Percentiles rank a stretch among this genome's conserved stretches.
phyloP scores from a whole-genome alignment of 352 stramenopile genomes.

The Phytophthora litchii region DNA sequence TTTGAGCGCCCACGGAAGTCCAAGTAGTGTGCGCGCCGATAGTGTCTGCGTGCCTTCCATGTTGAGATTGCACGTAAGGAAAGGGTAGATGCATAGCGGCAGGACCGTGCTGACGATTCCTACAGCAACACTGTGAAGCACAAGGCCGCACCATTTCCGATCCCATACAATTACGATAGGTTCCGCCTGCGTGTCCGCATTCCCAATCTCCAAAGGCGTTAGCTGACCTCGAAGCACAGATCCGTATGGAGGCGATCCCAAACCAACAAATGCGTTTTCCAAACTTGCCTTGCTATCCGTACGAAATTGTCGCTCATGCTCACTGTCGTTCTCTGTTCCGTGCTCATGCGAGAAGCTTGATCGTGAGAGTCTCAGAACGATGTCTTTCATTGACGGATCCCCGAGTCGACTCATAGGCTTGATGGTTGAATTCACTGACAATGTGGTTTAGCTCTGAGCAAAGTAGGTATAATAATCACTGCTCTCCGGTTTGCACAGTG shows the following conservation, averaged over 20 bases:
- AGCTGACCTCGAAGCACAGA: not conserved
- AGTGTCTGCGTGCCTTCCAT: slow-evolving; percentile 67
- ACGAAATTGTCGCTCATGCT: slow-evolving; percentile 4
- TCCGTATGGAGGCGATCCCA: slow-evolving; percentile 4
- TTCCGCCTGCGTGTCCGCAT: not conserved
- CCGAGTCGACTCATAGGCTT: slow-evolving; percentile 8
- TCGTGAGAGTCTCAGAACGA: slow-evolving; percentile 9
- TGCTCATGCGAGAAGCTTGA: slow-evolving; percentile 6
- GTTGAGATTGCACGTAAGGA: slow-evolving; percentile 67
- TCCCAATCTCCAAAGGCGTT: slow-evolving; percentile 1
- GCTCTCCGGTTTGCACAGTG: not conserved
- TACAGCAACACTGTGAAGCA: slow-evolving; percentile 51
- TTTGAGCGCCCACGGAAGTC: slow-evolving; percentile 55
- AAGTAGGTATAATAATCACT: not conserved
- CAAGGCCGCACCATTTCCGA: slow-evolving; percentile 48
- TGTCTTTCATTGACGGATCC: slow-evolving; percentile 8
- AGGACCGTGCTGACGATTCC: slow-evolving; percentile 56
- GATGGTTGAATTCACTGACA: not conserved
- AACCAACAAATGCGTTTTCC: not conserved
- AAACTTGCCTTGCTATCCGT: not conserved
- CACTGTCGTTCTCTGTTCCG: not conserved
- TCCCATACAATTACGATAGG: slow-evolving; percentile 28
- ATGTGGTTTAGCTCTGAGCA: no score
- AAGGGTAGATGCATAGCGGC: slow-evolving; percentile 60
- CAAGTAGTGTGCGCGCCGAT: slow-evolving; percentile 52